Evolutionary conservation across 805 yeast genomes (phyloP), one percentile per base, ranked within the genome.

Genomic region (Yarrowia deformans): DNA sequence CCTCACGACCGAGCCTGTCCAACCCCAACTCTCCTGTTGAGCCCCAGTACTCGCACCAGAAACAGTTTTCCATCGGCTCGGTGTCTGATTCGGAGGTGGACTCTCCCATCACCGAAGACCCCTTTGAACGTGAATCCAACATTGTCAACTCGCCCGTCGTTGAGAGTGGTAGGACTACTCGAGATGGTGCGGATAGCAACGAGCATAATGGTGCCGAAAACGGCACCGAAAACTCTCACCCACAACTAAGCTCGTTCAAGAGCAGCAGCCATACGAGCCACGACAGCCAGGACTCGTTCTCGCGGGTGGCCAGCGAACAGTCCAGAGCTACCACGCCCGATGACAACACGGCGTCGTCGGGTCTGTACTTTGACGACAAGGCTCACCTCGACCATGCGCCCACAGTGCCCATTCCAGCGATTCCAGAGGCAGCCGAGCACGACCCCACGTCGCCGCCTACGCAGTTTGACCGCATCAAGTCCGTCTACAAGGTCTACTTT

Each of bases 401-500:
- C 8, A 16, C 63, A 0, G 63, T 56, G 14, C 63, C 63, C 6
- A 42, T 60, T 18, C 66, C 52, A 2, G 18, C 32, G 3, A 34
- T 56, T 16, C 52, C 66, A n/a, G 39, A 16, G 7, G 29, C 32
- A 0, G 55, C 32, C 37, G 23, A 32, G 32, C 18, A 8, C 49
- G 66, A 19, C 8, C 34, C 35, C 34, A 39, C 60, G 7, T 60
- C 66, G 6, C 66, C 66, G 1, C 66, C 66, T 8, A 73, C 72
- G 58, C 72, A 72, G 54, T 74, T 73, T 64, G 76, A 74, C 39
- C 70, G 76, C 12, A 73, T 74, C 61, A 71, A 69, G 52, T 73
- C 75, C 18, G 70, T 74, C 50, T 74, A 74, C 70, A 70, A 74
- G 39, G 77, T 74, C 61, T 74, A 74, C 67, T 56, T 54, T 67